Conservation (phyloP, 192 early-diverging fungal genomes). For the Umbelopsis isabellina region DNA sequence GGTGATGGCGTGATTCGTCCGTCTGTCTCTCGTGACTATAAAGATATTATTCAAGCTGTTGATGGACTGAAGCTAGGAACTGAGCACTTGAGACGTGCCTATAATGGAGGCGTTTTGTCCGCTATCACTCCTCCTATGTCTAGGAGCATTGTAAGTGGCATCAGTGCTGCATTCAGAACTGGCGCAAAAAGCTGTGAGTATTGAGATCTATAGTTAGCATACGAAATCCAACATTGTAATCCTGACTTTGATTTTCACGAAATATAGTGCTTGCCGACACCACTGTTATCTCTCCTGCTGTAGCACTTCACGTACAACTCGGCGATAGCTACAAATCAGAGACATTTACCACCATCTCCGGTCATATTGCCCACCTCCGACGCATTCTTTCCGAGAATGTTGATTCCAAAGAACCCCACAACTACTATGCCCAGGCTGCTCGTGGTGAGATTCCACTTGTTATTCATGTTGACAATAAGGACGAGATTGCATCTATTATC, state of each 20-base stretch:
- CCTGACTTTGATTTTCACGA: constrained; percentile 20
- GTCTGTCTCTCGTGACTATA: constrained; percentile 16
- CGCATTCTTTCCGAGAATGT: constrained; percentile 41
- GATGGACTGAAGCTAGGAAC: constrained; percentile 70
- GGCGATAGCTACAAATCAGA: constrained; percentile 48
- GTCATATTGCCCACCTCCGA: constrained; percentile 54
- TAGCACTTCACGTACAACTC: constrained; percentile 64
- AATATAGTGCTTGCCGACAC: constrained; percentile 36
- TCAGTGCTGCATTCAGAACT: constrained; percentile 70
- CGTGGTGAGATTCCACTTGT: constrained; percentile 55
- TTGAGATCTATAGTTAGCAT: not conserved
- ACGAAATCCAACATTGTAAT: not conserved
- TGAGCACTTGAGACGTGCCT: constrained; percentile 56
- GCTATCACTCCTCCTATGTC: constrained; percentile 60
- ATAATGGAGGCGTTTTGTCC: constrained; percentile 63
- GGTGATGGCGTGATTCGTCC: constrained; percentile 56
- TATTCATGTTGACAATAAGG: constrained; percentile 52
- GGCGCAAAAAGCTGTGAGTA: constrained; percentile 55
- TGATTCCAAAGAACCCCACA: constrained; percentile 20
- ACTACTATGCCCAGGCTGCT: constrained; percentile 45
- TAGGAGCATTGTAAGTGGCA: constrained; percentile 56
- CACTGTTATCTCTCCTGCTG: constrained; percentile 51
- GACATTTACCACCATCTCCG: constrained; percentile 53
- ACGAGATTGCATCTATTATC: constrained; percentile 71
- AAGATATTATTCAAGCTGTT: constrained; percentile 49